phyloP scores from a whole-genome alignment of 331 rosid genomes.

The Rhamnella rubrinervis region DNA sequence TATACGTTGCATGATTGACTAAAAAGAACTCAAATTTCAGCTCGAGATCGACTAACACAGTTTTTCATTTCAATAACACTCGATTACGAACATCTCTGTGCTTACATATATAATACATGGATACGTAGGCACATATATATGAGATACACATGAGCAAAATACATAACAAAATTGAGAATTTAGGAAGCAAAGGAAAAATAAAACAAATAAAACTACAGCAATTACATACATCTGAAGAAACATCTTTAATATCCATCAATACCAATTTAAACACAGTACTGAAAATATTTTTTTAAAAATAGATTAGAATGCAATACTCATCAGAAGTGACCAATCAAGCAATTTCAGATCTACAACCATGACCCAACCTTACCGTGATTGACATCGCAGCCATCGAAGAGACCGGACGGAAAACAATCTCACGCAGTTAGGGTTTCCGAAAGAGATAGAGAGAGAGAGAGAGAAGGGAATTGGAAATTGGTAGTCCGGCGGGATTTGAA shows the following conservation, averaged over 20 bases:
- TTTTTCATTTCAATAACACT: slow-evolving; percentile 9
- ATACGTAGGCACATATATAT: not conserved
- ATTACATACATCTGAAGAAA: not conserved
- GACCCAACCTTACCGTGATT: slow-evolving; percentile 41
- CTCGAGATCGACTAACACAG: slow-evolving; percentile 2
- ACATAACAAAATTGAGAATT: not conserved
- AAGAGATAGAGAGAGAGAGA: slow-evolving; percentile 8
- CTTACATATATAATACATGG: not conserved
- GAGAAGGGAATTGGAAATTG: slow-evolving; percentile 2
- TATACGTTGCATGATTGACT: not conserved
- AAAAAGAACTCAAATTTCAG: not conserved
- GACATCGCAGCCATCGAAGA: slow-evolving; percentile 7
- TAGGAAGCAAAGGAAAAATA: not conserved
- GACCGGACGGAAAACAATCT: slow-evolving; percentile 17
- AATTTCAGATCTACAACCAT: slow-evolving; percentile 31
- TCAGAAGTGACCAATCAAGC: not conserved
- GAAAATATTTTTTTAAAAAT: not conserved
- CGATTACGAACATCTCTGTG: not conserved
- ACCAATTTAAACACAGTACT: no score
- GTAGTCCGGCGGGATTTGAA: slow-evolving; percentile 32
- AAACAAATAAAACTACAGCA: not conserved
- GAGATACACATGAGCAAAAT: no score
- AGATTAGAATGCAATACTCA: not conserved
- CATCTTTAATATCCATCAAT: not conserved
- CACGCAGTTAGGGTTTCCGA: slow-evolving; percentile 51